Base-by-base conservation (phyloP, 257 asterid genomes). In the Avicennia marina region DNA sequence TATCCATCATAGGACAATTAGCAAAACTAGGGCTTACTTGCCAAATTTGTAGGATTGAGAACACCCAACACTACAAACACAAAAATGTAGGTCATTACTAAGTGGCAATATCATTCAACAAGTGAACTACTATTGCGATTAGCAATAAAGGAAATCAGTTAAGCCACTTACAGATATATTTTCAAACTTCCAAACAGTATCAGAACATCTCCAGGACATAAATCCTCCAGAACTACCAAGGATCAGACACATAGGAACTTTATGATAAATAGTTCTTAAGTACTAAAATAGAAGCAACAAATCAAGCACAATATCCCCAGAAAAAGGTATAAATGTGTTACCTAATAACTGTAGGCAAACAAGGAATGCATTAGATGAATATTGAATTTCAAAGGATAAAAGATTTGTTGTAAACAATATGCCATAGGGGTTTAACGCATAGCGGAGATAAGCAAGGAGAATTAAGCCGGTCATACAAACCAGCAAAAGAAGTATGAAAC, bases 221-320 rank as follows among this genome's bases (percentile, higher is more conserved):
- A 45, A 72, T 77, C 84, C 95, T 77, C 93, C 86, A 79, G 83
- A 78, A 80, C 74, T 80, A 84, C 79, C 80, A 78, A 70, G 81
- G 87, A 81, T 78, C 93, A 86, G 87, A 79, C 27, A 72, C 60
- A 75, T 63, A 41, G 57, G 71, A 69, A 74, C 58, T 45, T 57
- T 54, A 75, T 72, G 62, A 71, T 75, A 68, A 60, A 65, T 27
- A 60, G 25, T 36, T 17, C 34, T 19, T 39, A 43, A 62, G 7
- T 17, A 62, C 45, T 39, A 64, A 60, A 41, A 69, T 16, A 60
- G 50, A 57, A 51, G 60, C 53, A 60, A 77, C 42, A 48, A 56
- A 6, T 45, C 40, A 47, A 32, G 56, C 43, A 38, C 12, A 24
- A n/a, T n/a, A n/a, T n/a, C n/a, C n/a, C n/a, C 22, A 54, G 62